A percentile compares a stretch with the other conserved stretches of the same genome.
Conservation (phyloP, 176 grass and related monocot genomes). For the Paspalum vaginatum region DNA sequence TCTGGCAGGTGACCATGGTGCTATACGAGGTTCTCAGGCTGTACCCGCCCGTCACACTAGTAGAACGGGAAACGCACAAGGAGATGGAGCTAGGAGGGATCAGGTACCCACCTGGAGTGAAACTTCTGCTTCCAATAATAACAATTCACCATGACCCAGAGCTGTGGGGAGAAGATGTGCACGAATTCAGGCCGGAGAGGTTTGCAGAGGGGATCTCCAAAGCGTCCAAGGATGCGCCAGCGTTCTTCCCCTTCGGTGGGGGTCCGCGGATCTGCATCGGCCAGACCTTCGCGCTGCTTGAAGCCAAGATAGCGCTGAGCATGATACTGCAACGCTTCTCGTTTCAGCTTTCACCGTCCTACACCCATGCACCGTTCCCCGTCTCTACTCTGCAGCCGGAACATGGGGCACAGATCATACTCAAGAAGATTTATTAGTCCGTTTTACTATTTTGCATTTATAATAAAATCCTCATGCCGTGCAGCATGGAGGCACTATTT, state of each 20-base stretch:
- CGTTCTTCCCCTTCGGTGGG: slow-evolving; percentile 52
- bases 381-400: slow-evolving; percentile 52
- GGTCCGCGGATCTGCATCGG: slow-evolving; percentile 52
- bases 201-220: slow-evolving; percentile 47
- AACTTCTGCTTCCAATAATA: slow-evolving; percentile 25
- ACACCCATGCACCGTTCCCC: slow-evolving; percentile 44
- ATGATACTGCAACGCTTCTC: slow-evolving; percentile 54
- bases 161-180: slow-evolving; percentile 45
- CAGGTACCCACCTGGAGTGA: slow-evolving; percentile 39
- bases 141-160: slow-evolving; percentile 45
- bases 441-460: too few relatives aligned
- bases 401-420: slow-evolving; percentile 44
- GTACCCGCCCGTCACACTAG: slow-evolving; percentile 44
- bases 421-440: neutral
- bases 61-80: slow-evolving; percentile 26
- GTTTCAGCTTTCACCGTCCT: slow-evolving; percentile 50
- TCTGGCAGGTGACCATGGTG: slow-evolving; percentile 52
- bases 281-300: slow-evolving; percentile 54
- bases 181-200: slow-evolving; percentile 61
- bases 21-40: slow-evolving; percentile 59
- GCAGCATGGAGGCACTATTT: too few relatives aligned
- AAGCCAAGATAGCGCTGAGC: slow-evolving; percentile 59
- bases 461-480: too few relatives aligned
- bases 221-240: slow-evolving; percentile 23
- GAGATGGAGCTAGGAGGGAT: slow-evolving; percentile 49